Evolutionary conservation across 208 protist genomes (phyloP).

Genomic region (Acanthamoeba sp.): DNA sequence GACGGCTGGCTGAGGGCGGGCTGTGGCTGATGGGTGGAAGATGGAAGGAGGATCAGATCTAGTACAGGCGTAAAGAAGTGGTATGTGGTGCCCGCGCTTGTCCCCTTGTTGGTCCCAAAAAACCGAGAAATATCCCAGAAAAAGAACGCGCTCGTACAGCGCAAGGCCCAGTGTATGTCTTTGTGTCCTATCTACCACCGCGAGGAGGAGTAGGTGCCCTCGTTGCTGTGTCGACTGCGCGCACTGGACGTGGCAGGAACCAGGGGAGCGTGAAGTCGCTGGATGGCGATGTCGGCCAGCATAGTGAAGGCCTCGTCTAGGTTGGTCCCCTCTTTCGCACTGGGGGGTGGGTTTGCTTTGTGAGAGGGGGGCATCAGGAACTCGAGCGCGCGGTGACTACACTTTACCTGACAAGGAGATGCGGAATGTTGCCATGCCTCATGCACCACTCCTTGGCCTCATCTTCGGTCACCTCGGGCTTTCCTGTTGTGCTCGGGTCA

Average conservation of each 20-base stretch:
- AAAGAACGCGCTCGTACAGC: not conserved
- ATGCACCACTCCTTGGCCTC: slow-evolving; percentile 47
- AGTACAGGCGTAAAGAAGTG: not conserved
- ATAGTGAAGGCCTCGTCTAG: slow-evolving; percentile 40
- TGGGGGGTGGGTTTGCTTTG: not conserved
- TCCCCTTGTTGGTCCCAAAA: not conserved
- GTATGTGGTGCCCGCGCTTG: not conserved
- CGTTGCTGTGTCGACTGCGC: not conserved
- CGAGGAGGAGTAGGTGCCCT: not conserved
- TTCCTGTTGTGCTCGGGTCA: not conserved
- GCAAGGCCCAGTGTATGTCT: too few species aligned
- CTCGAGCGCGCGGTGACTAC: not conserved
- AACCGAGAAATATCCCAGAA: slow-evolving; percentile 1
- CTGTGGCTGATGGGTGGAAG: not conserved
- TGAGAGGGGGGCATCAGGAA: slow-evolving; percentile 8
- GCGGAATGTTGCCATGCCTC: slow-evolving; percentile 53
- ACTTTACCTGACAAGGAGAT: slow-evolving; percentile 21
- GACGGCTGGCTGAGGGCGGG: not conserved
- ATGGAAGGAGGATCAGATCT: not conserved
- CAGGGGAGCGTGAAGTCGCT: slow-evolving; percentile 37
- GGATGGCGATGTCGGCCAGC: slow-evolving; percentile 58
- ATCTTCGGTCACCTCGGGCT: slow-evolving; percentile 18
- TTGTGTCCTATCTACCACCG: not conserved
- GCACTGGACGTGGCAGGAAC: not conserved
- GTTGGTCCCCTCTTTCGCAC: slow-evolving; percentile 58